Percentiles rank a stretch among this genome's conserved stretches.
Conservation (phyloP, 257 asterid species). For the Galeopsis tetrahit region DNA sequence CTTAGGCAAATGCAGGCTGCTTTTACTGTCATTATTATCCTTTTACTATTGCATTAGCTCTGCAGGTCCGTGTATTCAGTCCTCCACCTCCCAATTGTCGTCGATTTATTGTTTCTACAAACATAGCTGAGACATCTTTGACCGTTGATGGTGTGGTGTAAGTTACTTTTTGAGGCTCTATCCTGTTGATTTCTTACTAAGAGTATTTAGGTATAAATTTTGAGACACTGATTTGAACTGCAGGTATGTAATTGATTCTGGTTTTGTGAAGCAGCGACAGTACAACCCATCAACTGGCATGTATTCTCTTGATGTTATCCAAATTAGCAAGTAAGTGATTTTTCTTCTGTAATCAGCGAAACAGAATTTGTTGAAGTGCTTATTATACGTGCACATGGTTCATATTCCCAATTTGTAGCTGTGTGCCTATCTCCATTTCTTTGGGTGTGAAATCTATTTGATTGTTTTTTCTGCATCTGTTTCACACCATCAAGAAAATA, state of each 20-base stretch:
- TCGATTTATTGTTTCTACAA: conserved; percentile 89
- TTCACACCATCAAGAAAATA: neutral
- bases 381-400: conserved; percentile 20
- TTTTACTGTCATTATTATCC: conserved; percentile 19
- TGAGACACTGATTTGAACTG: conserved; percentile 33
- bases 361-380: conserved; percentile 9
- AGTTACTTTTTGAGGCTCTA: conserved; percentile 41
- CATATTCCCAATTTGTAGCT: neutral
- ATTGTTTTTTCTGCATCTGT: conserved; percentile 7
- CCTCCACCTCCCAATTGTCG: conserved; percentile 91
- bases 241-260: conserved; percentile 93
- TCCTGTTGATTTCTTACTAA: conserved; percentile 16
- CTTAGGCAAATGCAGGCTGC: conserved; percentile 11
- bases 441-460: neutral
- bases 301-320: conserved; percentile 94
- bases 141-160: conserved; percentile 99
- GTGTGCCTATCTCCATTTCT: neutral
- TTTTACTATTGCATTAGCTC: conserved; percentile 34
- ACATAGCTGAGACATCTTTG: conserved; percentile 98
- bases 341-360: conserved; percentile 18
- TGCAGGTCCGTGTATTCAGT: conserved; percentile 89
- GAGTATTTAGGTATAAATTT: conserved; percentile 11
- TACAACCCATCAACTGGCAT: conserved; percentile 96
- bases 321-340: conserved; percentile 87
- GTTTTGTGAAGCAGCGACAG: conserved; percentile 95